phyloP scores from a whole-genome alignment of 495 filamentous ascomycete species.

The Sordaria brevicollis region DNA sequence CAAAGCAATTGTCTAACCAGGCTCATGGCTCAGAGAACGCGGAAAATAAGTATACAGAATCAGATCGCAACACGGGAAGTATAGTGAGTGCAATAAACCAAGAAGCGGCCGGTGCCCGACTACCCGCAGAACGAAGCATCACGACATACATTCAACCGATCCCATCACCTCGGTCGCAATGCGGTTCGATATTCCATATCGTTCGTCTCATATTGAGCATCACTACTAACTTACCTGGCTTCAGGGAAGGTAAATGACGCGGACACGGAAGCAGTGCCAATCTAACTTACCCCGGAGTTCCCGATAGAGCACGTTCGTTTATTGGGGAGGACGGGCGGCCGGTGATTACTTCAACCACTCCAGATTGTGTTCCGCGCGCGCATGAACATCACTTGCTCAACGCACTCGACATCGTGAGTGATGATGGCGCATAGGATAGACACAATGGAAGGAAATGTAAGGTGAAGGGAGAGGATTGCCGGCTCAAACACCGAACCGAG shows the following conservation, averaged over 20 bases:
- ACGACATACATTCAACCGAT: neutral
- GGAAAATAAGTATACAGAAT: neutral
- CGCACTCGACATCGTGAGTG: neutral
- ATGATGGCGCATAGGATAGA: neutral
- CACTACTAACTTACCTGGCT: neutral
- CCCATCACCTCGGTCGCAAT: neutral
- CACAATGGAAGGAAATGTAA: neutral
- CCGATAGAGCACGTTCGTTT: neutral
- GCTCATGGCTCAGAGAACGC: neutral
- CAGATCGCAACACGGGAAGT: neutral
- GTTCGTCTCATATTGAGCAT: neutral
- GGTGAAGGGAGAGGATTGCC: too few relatives aligned
- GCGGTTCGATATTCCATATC: neutral
- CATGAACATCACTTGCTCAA: neutral
- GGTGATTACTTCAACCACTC: neutral
- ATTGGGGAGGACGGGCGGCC: neutral
- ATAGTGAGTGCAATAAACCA: neutral
- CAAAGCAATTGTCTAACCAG: neutral
- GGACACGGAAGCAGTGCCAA: neutral
- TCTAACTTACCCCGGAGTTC: neutral
- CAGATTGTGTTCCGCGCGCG: neutral
- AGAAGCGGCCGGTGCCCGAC: neutral
- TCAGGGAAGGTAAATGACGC: neutral
- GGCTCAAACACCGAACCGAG: neutral
- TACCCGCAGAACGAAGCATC: neutral